These are phyloP conservation scores for Wickerhamiella dianesei DNA, from an alignment of 805 yeast genomes.

Conservation along the genomic window DNA sequence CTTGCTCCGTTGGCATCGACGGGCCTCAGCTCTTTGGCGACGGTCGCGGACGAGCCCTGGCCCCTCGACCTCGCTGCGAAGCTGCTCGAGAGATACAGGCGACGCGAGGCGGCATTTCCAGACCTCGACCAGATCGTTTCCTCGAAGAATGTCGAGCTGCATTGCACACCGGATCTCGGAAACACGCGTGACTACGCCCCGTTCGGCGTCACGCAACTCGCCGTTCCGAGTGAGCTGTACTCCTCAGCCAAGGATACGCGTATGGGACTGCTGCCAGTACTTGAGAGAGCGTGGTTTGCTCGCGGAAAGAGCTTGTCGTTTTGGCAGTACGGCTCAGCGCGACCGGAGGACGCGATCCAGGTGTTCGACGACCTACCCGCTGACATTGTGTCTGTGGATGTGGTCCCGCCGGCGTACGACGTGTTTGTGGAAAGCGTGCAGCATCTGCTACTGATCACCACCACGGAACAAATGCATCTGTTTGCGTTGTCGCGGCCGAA, in stretches of 20 bases:
- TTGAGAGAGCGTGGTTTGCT: conserved; percentile 74
- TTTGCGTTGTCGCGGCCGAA: conserved; percentile 48
- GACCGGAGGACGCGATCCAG: conserved; percentile 40
- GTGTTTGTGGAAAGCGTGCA: conserved; percentile 70
- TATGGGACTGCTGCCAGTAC: conserved; percentile 72
- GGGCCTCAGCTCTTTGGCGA: conserved; percentile 7
- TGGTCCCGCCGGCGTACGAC: conserved; percentile 70
- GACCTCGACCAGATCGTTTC: conserved; percentile 16
- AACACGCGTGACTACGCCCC: conserved; percentile 12
- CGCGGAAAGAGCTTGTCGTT: conserved; percentile 68
- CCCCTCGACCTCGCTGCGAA: conserved; percentile 17
- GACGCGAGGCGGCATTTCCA: conserved; percentile 15
- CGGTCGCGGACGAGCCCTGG: conserved; percentile 15
- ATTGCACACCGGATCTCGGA: conserved; percentile 13
- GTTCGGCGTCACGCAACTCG: conserved; percentile 7
- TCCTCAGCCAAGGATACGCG: background rate
- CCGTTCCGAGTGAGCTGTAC: conserved; percentile 13
- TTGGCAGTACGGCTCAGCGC: conserved; percentile 54
- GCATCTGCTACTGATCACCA: conserved; percentile 60
- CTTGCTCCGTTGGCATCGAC: background rate
- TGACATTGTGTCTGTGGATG: conserved; percentile 58
- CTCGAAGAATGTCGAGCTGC: conserved; percentile 14
- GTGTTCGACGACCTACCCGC: conserved; percentile 73
- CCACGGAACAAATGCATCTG: conserved; percentile 65
- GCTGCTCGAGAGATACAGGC: conserved; percentile 16